Percentiles rank a stretch among this genome's conserved stretches.
These are phyloP conservation scores for Mortierella sp. DNA, from an alignment of 371 early-diverging fungal species.

Conservation along the genomic window DNA sequence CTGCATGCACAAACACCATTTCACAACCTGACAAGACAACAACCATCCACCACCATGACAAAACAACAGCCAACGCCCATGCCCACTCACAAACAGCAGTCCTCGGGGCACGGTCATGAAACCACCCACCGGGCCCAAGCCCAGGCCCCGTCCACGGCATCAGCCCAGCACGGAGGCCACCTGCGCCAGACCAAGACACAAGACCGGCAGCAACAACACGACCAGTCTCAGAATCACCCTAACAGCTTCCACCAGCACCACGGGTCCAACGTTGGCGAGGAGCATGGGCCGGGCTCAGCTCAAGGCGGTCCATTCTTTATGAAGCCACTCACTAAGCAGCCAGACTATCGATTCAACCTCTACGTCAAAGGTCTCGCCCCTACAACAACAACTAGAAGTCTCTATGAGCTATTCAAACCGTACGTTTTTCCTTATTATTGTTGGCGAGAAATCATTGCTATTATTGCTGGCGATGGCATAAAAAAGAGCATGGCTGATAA, in stretches of 20 bases:
- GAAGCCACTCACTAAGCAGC: conserved; percentile 28
- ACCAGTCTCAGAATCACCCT: background rate
- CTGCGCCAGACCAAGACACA: conserved; percentile 5
- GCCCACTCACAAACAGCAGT: conserved; percentile 3
- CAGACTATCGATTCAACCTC: conserved; percentile 69
- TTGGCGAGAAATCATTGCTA: background rate
- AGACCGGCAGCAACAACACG: background rate
- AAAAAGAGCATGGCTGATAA: background rate
- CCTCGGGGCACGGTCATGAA: conserved; percentile 5
- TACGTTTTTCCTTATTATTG: conserved; percentile 53
- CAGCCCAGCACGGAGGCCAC: background rate
- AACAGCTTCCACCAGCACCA: background rate
- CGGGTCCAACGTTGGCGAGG: background rate
- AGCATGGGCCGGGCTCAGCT: background rate
- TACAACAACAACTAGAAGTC: conserved; percentile 79
- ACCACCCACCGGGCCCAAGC: background rate
- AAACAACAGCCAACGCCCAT: background rate
- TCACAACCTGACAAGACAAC: background rate
- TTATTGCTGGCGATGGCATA: conserved; percentile 6
- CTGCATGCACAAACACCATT: background rate
- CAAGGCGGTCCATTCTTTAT: conserved; percentile 23
- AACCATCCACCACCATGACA: background rate
- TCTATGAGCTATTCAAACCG: conserved; percentile 77
- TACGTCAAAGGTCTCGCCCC: conserved; percentile 88
- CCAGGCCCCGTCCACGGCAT: background rate